Conservation (phyloP, 441 rosid species). For the Geranium incanum region DNA sequence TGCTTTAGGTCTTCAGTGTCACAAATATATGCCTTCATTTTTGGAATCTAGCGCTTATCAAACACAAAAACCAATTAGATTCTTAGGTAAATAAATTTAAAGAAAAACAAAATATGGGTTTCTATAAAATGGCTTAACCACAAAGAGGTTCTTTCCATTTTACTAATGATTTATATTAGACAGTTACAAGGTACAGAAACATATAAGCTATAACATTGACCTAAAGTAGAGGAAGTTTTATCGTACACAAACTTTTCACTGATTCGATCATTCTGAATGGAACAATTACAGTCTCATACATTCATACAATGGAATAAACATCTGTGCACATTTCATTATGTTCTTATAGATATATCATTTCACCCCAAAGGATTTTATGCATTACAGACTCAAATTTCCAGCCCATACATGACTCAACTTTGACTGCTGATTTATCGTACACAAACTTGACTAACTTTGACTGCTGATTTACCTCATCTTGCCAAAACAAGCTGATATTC, state of each 20-base stretch:
- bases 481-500: slow-evolving; percentile 88
- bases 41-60: slow-evolving; percentile 99
- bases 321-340: slow-evolving; percentile 10
- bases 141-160: neutral
- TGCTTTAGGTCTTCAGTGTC: slow-evolving; percentile 96
- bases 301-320: slow-evolving; percentile 10
- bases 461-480: slow-evolving; percentile 79
- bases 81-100: slow-evolving; percentile 17
- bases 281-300: slow-evolving; percentile 1
- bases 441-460: slow-evolving; percentile 10
- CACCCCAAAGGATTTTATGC: slow-evolving; percentile 8
- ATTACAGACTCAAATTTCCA: slow-evolving; percentile 12
- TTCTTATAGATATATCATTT: slow-evolving; percentile 9
- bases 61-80: slow-evolving; percentile 52
- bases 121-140: neutral
- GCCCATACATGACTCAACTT: slow-evolving; percentile 19
- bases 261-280: neutral
- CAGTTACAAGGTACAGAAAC: neutral
- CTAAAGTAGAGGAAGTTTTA: slow-evolving; percentile 5
- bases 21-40: slow-evolving; percentile 97
- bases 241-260: neutral
- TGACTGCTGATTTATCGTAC: slow-evolving; percentile 29
- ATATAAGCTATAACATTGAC: slow-evolving; percentile 1
- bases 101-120: neutral
- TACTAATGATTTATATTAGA: slow-evolving; percentile 1